Evolutionary conservation across 164 flowering plant species (phyloP).

Genomic region (Chimonanthus salicifolius): DNA sequence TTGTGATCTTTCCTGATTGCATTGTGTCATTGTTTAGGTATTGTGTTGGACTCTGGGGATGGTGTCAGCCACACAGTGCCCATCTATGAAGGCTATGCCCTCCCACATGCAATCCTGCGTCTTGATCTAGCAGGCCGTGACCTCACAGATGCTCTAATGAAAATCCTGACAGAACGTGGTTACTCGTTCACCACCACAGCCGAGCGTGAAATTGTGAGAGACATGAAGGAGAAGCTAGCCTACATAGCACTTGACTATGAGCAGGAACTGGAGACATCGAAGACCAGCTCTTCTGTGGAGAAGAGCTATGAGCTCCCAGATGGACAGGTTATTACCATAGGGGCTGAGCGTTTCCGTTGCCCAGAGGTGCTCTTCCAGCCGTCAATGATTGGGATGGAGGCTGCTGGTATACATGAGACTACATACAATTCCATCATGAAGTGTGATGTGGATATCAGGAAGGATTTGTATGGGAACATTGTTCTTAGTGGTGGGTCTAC

Average conservation of each 20-base stretch:
- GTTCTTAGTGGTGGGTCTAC: slow-evolving; percentile 42
- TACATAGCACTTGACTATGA: slow-evolving; percentile 34
- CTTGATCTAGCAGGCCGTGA: slow-evolving; percentile 35
- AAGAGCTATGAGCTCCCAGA: slow-evolving; percentile 35
- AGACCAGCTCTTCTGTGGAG: slow-evolving; percentile 29
- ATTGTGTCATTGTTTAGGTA: slow-evolving; percentile 17
- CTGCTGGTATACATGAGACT: slow-evolving; percentile 39
- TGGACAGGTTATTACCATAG: slow-evolving; percentile 33
- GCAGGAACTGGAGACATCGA: slow-evolving; percentile 27
- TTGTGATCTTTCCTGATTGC: not conserved
- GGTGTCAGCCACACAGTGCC: slow-evolving; percentile 42
- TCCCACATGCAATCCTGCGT: slow-evolving; percentile 39
- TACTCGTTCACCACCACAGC: slow-evolving; percentile 33
- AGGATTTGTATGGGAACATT: slow-evolving; percentile 37
- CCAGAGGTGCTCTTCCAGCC: slow-evolving; percentile 43
- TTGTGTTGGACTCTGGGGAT: slow-evolving; percentile 39
- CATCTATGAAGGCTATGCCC: slow-evolving; percentile 38
- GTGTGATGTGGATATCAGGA: slow-evolving; percentile 38
- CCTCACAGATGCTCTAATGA: slow-evolving; percentile 32
- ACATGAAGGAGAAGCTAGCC: slow-evolving; percentile 63
- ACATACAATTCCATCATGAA: slow-evolving; percentile 39
- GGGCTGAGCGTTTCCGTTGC: slow-evolving; percentile 36
- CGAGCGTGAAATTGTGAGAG: slow-evolving; percentile 38
- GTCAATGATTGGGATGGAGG: slow-evolving; percentile 39
- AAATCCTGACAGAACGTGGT: slow-evolving; percentile 29